Evolutionary conservation across 306 rosid genomes (phyloP), one percentile per base, ranked within the genome.

Genomic region (Carpinus fangiana): DNA sequence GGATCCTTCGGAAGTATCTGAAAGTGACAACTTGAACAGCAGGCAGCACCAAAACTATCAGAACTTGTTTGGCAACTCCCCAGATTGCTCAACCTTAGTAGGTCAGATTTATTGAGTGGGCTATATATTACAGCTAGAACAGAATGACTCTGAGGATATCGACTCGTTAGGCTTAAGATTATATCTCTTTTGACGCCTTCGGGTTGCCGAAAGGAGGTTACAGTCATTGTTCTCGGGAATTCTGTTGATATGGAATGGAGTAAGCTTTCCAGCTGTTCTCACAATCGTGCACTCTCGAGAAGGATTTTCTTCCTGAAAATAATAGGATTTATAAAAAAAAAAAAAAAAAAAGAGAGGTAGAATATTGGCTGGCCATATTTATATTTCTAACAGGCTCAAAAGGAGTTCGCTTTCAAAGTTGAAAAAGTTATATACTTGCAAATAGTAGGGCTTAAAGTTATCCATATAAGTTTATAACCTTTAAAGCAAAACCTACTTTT

Each of bases 181-280:
- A 73, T 88, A 86, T 90, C 97, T 92, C 89, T 92, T 89, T 76
- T 89, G 97, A 70, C 95, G 97, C 87, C 97, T 92, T 75, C 77
- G 86, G 67, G 90, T 86, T 79, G 95, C 95, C 90, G 88, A 81
- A 47, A 95, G 90, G 75, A 88, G 93, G 73, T 85, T 86, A 64
- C 84, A 80, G 85, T 90, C 97, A 70, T 75, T 20, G 20, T 82
- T 85, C 85, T 90, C 97, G 0, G 90, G 96, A 84, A 94, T 89
- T 85, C 91, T 81, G 82, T 93, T 94, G 85, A 94, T 92, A 54
- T 88, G 93, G 76, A 94, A 94, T 21, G 98, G 98, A 76, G 89
- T 89, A 64, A 94, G 97, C 89, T 94, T 94, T 76, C 92, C 95
- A 1, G 98, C 97, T 65, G 98, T 94, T 86, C 97, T 90, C 80